Base-by-base conservation (phyloP, 768 basidiomycete genomes). In the Lactifluus pinguis region DNA sequence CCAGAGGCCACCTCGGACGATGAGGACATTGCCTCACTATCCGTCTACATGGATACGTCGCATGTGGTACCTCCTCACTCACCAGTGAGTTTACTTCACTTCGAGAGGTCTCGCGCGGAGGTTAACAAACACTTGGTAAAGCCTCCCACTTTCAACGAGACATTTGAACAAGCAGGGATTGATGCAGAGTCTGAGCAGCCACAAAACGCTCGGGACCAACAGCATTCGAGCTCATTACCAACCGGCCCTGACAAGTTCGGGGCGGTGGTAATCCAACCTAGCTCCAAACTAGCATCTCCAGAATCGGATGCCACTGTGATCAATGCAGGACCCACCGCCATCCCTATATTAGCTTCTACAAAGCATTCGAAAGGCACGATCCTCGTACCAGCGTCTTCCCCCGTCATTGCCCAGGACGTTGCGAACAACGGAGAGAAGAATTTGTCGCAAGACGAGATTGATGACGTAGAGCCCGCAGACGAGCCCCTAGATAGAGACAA, bases 21-120 rank as follows among this genome's bases (percentile, higher is more conserved):
- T 29, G 65, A 59, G 10, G 60, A 38, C 30, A 34, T 34, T 32
- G 19, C 39, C 5, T 61, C 51, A n/a, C 10, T 19, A 19, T 49
- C 50, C 10, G 47, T 66, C 25, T 61, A 57, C 32, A 61, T 66
- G 63, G 65, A 66, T 44, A 55, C 47, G 30, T 36, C 57, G 7
- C 39, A 49, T 14, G 60, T 53, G 21, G 21, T 54, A 30, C 54
- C 25, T 10, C 41, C 36, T 38, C 39, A 19, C 39, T 34, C 52
- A 29, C 49, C 45, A 1, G 65, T 66, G n/a, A 38, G 63, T 59
- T 25, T 32, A 29, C 6, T 15, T 47, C 17, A 41, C 21, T 15
- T 7, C 15, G 14, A 25, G 42, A 29, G 39, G 25, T 55, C 15
- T 9, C 13, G 21, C 41, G 7, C 15, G 32, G 34, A 54, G 36